phyloP scores from a whole-genome alignment of 2,329 filamentous ascomycete genomes.

The Colletotrichum theobromicola region DNA sequence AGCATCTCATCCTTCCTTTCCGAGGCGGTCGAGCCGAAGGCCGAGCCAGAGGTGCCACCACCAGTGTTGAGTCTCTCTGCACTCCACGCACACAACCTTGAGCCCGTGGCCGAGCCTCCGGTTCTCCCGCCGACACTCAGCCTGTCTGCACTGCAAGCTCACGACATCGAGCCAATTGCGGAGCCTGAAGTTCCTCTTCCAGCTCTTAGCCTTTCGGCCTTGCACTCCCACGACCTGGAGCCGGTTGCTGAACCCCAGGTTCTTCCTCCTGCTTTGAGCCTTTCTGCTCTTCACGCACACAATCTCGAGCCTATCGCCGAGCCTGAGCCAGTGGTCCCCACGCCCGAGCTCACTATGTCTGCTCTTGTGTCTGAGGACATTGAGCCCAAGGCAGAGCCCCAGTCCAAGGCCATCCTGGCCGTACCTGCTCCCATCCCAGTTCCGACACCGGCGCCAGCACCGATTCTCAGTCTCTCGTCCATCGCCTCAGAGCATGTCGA shows the following conservation, averaged over 20 bases:
- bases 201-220: conserved; percentile 25
- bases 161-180: conserved; percentile 32
- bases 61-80: conserved; percentile 22
- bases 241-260: conserved; percentile 28
- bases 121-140: conserved; percentile 26
- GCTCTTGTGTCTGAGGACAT: conserved; percentile 33
- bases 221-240: conserved; percentile 30
- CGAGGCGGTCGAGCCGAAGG: conserved; percentile 43
- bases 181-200: conserved; percentile 25
- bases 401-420: conserved; percentile 20
- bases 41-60: conserved; percentile 19
- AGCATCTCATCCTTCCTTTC: conserved; percentile 41
- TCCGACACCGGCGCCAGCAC: conserved; percentile 12
- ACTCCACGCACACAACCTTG: conserved; percentile 17
- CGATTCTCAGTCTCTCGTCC: conserved; percentile 34
- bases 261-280: conserved; percentile 29
- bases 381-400: conserved; percentile 37
- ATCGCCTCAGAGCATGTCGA: conserved; percentile 42
- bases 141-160: conserved; percentile 33
- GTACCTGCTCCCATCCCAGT: conserved; percentile 22
- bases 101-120: conserved; percentile 29
- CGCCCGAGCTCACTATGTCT: conserved; percentile 32
- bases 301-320: conserved; percentile 31
- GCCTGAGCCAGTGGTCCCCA: conserved; percentile 32
- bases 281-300: conserved; percentile 37